Conservation (phyloP, 73 alveolate species). For the Paramecium sexaurelia region DNA sequence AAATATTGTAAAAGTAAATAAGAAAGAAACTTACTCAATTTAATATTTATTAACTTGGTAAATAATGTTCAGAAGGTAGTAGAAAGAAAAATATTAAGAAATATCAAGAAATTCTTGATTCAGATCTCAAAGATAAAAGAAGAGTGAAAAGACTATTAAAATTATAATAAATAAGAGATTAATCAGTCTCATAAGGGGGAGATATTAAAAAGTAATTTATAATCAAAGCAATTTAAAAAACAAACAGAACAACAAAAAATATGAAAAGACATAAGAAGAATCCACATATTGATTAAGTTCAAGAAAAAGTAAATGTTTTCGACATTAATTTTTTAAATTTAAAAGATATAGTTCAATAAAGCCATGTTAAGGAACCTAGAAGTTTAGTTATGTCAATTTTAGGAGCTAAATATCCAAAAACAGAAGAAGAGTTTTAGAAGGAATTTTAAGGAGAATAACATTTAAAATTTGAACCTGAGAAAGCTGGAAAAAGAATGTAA, state of each 20-base stretch:
- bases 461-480: slow-evolving; percentile 59
- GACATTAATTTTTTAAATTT: slow-evolving; percentile 38
- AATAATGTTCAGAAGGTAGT: slow-evolving; percentile 50
- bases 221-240: slow-evolving; percentile 24
- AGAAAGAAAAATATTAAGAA: slow-evolving; percentile 18
- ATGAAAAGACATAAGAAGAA: slow-evolving; percentile 15
- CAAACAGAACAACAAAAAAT: background rate
- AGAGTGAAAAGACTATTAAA: slow-evolving; percentile 21
- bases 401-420: slow-evolving; percentile 69
- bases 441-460: slow-evolving; percentile 1
- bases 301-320: background rate
- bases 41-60: slow-evolving; percentile 61
- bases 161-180: background rate
- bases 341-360: slow-evolving; percentile 51
- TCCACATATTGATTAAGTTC: background rate
- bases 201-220: background rate
- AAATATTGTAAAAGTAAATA: slow-evolving; percentile 43
- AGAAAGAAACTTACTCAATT: slow-evolving; percentile 47
- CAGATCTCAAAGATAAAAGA: background rate
- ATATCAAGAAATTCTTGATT: background rate
- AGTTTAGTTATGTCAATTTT: slow-evolving; percentile 40
- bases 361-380: slow-evolving; percentile 69
- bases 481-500: slow-evolving; percentile 69
- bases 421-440: slow-evolving; percentile 60
- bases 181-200: background rate